phyloP scores from a whole-genome alignment of 2,329 filamentous ascomycete species.

The Metarhizium rileyi region DNA sequence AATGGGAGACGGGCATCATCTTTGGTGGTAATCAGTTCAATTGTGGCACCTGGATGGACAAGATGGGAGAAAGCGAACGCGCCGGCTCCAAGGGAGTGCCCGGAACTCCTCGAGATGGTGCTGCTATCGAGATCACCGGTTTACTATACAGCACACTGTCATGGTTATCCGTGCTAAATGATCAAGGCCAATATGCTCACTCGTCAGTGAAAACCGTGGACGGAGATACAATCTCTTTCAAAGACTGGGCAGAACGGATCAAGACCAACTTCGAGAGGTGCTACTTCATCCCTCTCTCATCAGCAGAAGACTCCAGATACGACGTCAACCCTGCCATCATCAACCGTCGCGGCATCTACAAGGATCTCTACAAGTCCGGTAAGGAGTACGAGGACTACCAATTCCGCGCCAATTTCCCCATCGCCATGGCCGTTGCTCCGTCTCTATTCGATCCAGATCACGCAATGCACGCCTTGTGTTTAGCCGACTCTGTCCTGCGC shows the following conservation, averaged over 20 bases:
- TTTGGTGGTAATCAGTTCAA: slow-evolving; percentile 92
- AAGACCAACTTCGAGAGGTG: slow-evolving; percentile 83
- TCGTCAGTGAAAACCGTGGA: slow-evolving; percentile 59
- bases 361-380: slow-evolving; percentile 86
- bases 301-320: slow-evolving; percentile 63
- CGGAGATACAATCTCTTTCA: slow-evolving; percentile 54
- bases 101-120: slow-evolving; percentile 92
- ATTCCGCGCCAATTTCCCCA: slow-evolving; percentile 84
- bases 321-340: slow-evolving; percentile 71
- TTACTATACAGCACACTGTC: slow-evolving; percentile 79
- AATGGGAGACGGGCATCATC: slow-evolving; percentile 83
- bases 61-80: slow-evolving; percentile 96
- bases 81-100: slow-evolving; percentile 89
- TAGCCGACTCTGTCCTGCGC: slow-evolving; percentile 70
- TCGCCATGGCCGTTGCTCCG: slow-evolving; percentile 90
- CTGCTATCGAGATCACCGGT: slow-evolving; percentile 90
- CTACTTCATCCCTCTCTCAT: slow-evolving; percentile 71
- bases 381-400: slow-evolving; percentile 99
- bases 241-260: slow-evolving; percentile 70
- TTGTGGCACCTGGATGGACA: slow-evolving; percentile 99
- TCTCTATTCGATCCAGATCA: slow-evolving; percentile 73
- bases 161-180: slow-evolving; percentile 64
- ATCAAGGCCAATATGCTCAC: slow-evolving; percentile 62
- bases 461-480: slow-evolving; percentile 67
- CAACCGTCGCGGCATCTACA: slow-evolving; percentile 94